These are phyloP conservation scores for Prunus dulcis DNA, from an alignment of 306 rosid genomes.

Conservation along the genomic window DNA sequence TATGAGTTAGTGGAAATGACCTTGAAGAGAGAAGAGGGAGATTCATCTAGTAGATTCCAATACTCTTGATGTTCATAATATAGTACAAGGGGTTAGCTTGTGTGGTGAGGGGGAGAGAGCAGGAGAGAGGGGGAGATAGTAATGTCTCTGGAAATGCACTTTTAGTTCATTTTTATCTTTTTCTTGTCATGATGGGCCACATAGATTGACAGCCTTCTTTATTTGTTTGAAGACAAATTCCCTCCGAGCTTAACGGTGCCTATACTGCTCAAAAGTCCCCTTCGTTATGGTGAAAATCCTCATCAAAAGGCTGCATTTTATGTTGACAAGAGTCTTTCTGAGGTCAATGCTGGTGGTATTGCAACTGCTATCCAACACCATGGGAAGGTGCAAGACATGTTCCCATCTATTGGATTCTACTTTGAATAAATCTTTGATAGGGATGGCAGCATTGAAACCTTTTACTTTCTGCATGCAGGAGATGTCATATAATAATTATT, in stretches of 20 bases:
- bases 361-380: slow-evolving; percentile 92
- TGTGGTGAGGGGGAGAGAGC: neutral
- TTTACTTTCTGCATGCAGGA: slow-evolving; percentile 52
- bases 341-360: slow-evolving; percentile 84
- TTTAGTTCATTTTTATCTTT: neutral
- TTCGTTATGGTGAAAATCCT: slow-evolving; percentile 96
- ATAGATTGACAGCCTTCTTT: slow-evolving; percentile 22
- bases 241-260: slow-evolving; percentile 81
- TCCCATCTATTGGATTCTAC: neutral
- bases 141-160: neutral
- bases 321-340: slow-evolving; percentile 75
- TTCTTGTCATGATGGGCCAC: neutral
- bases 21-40: neutral
- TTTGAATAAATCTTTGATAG: neutral
- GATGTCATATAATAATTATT: slow-evolving; percentile 88
- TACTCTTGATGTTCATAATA: neutral
- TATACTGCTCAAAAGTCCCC: slow-evolving; percentile 57
- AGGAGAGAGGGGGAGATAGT: neutral
- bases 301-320: slow-evolving; percentile 88
- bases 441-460: neutral
- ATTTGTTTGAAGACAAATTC: slow-evolving; percentile 56
- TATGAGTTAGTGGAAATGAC: neutral
- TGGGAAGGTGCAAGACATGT: slow-evolving; percentile 57
- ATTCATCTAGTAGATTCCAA: neutral
- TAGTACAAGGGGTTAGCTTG: neutral